Evolutionary conservation across 495 filamentous ascomycete species (phyloP).

Genomic region (Aspergillus taichungensis): DNA sequence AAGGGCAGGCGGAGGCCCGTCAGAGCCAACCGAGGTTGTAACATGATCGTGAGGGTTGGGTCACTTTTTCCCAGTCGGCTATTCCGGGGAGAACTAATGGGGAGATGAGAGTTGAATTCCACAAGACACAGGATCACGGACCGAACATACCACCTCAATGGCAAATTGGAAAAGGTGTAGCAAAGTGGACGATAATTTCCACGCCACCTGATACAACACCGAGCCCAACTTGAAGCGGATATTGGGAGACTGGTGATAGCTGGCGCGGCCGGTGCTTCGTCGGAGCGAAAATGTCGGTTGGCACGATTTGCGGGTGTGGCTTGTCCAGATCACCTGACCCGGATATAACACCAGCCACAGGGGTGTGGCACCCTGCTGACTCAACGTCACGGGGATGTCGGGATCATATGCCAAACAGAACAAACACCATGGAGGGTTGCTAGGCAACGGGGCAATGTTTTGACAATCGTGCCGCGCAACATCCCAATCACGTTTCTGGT

Average conservation of each 20-base stretch:
- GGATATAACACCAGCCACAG: constrained; percentile 8
- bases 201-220: not conserved
- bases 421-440: constrained; percentile 12
- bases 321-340: constrained; percentile 3
- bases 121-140: not conserved
- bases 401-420: constrained; percentile 3
- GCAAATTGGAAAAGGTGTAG: not conserved
- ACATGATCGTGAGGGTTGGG: constrained; percentile 30
- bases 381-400: constrained; percentile 10
- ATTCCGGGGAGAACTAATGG: not conserved
- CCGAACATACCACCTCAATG: not conserved
- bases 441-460: constrained; percentile 12
- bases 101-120: not conserved
- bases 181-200: not conserved
- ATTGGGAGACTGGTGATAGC: constrained; percentile 5
- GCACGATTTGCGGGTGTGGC: constrained; percentile 8
- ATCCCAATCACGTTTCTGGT: constrained; percentile 6
- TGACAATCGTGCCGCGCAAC: constrained; percentile 11
- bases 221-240: constrained; percentile 5
- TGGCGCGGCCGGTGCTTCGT: not conserved
- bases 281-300: constrained; percentile 18
- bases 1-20: constrained; percentile 42
- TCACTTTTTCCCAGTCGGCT: constrained; percentile 5
- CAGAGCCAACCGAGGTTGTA: constrained; percentile 56
- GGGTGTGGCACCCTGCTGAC: constrained; percentile 1